phyloP scores from a whole-genome alignment of 2,329 filamentous ascomycete species.

The Nannizziopsis arthrosporioides region DNA sequence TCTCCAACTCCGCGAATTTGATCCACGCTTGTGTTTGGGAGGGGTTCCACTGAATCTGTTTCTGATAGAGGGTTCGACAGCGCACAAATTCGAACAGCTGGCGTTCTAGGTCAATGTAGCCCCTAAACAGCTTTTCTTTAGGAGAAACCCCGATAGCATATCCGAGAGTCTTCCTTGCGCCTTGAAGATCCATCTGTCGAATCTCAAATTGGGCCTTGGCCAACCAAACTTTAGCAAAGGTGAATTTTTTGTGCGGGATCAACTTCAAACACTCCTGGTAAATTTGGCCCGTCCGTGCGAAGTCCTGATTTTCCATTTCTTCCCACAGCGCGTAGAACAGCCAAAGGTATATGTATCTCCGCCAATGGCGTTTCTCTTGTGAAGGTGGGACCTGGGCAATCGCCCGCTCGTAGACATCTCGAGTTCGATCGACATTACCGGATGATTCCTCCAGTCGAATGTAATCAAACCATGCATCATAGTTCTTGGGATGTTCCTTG shows the following conservation, averaged over 20 bases:
- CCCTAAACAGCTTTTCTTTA: constrained; percentile 88
- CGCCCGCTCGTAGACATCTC: constrained; percentile 88
- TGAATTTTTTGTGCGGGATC: constrained; percentile 92
- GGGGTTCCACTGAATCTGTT: constrained; percentile 85
- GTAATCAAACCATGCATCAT: constrained; percentile 95
- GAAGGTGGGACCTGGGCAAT: constrained; percentile 92
- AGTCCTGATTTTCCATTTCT: constrained; percentile 71
- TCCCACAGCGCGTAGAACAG: constrained; percentile 95
- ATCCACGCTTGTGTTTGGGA: constrained; percentile 92
- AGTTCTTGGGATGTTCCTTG: constrained; percentile 89
- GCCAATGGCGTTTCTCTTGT: constrained; percentile 94
- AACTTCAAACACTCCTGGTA: constrained; percentile 79
- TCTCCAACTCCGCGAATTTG: constrained; percentile 85
- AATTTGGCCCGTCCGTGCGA: constrained; percentile 70
- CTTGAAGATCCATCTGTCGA: constrained; percentile 66
- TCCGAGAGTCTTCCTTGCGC: constrained; percentile 78
- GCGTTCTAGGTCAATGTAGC: constrained; percentile 84
- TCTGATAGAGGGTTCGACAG: constrained; percentile 84
- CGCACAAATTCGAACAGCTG: constrained; percentile 89
- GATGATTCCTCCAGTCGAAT: constrained; percentile 78
- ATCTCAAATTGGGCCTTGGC: constrained; percentile 89
- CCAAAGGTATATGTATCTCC: constrained; percentile 95
- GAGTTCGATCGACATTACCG: constrained; percentile 67
- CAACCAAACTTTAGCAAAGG: constrained; percentile 93
- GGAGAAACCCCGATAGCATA: constrained; percentile 87